Percentiles rank a stretch among this genome's conserved stretches.
Conservation (phyloP, 176 grass and related monocot species). For the Ensete ventricosum region DNA sequence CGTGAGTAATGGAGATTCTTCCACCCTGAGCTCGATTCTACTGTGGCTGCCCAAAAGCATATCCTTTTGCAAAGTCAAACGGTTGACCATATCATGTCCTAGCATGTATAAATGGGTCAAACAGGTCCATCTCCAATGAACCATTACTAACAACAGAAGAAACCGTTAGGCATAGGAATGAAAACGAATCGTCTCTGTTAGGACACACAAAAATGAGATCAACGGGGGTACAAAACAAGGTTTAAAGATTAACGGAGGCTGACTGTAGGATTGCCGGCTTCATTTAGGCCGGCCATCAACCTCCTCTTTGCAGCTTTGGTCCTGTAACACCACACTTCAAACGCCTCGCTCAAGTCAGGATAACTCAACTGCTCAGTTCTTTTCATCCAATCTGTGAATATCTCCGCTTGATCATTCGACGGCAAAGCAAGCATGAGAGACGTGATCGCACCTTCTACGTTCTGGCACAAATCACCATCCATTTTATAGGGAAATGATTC, state of each 20-base stretch:
- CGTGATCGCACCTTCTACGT: slow-evolving; percentile 74
- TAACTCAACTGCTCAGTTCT: slow-evolving; percentile 58
- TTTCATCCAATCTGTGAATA: slow-evolving; percentile 74
- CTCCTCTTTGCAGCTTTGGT: slow-evolving; percentile 78
- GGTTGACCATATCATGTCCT: no score
- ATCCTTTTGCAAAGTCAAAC: no score
- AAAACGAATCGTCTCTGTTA: no score
- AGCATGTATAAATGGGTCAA: no score
- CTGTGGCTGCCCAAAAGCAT: no score
- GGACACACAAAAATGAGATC: no score
- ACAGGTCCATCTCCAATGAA: no score
- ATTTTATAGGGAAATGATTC: slow-evolving; percentile 35
- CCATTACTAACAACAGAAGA: no score
- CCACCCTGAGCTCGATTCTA: no score
- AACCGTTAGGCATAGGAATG: no score
- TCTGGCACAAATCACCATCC: slow-evolving; percentile 59
- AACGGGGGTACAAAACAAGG: no score
- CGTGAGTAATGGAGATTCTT: no score
- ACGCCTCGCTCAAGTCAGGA: slow-evolving; percentile 91
- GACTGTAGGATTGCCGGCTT: slow-evolving; percentile 37
- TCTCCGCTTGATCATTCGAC: slow-evolving; percentile 73
- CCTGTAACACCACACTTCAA: slow-evolving; percentile 92
- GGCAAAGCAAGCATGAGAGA: slow-evolving; percentile 70
- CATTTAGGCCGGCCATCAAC: slow-evolving; percentile 34
- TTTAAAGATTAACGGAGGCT: slow-evolving; percentile 27